Evolutionary conservation across 2,329 filamentous ascomycete genomes (phyloP).

Genomic region (Colletotrichum higginsianum): DNA sequence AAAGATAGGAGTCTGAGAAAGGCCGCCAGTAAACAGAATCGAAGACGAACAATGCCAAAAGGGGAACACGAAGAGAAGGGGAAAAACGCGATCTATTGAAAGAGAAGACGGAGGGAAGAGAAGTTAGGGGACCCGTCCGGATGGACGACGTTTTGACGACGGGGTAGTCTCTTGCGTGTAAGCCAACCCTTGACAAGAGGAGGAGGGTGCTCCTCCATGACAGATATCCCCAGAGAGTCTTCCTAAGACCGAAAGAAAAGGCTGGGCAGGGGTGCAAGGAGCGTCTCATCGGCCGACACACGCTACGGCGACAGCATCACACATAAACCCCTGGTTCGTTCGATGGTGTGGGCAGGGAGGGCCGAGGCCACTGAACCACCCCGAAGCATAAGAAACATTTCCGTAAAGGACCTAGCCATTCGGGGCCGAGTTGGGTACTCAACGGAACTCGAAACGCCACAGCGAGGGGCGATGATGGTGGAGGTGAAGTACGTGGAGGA

Average conservation of each 20-base stretch:
- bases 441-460: conserved; percentile 25
- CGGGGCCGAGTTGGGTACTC: neutral
- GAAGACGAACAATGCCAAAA: conserved; percentile 31
- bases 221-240: conserved; percentile 20
- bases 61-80: conserved; percentile 34
- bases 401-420: conserved; percentile 12
- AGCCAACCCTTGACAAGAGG: conserved; percentile 20
- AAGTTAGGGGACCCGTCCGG: conserved; percentile 8
- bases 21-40: conserved; percentile 26
- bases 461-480: conserved; percentile 12
- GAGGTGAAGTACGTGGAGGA: neutral
- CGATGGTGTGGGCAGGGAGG: conserved; percentile 1
- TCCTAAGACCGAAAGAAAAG: conserved; percentile 8
- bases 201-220: conserved; percentile 6
- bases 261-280: conserved; percentile 34
- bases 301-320: conserved; percentile 10
- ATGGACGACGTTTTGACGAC: conserved; percentile 24
- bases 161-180: conserved; percentile 30
- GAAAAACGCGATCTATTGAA: conserved; percentile 20
- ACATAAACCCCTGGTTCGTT: conserved; percentile 8
- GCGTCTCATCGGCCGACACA: conserved; percentile 39
- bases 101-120: conserved; percentile 27
- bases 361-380: neutral
- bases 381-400: conserved; percentile 23
- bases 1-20: conserved; percentile 34